phyloP scores from a whole-genome alignment of 2,329 filamentous ascomycete species.

The Madurella mycetomatis region DNA sequence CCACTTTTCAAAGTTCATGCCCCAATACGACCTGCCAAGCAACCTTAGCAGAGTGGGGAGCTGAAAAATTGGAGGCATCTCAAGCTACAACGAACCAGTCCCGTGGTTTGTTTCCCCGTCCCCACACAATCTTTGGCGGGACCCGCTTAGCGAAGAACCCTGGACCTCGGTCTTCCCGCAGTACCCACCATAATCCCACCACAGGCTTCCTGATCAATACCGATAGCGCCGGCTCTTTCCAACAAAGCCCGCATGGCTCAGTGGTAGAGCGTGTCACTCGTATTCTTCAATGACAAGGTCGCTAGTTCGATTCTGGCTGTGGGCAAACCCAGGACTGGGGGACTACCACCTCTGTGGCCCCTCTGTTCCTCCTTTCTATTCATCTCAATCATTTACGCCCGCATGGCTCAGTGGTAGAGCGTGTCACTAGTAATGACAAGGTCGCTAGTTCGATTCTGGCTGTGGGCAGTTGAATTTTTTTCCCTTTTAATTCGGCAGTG shows the following conservation, averaged over 20 bases:
- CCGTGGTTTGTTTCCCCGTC: background rate
- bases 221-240: background rate
- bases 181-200: background rate
- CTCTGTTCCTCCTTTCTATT: background rate
- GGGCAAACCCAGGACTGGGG: conserved; percentile 1
- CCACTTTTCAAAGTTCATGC: too few species aligned
- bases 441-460: conserved; percentile 14
- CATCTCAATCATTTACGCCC: background rate
- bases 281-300: conserved; percentile 6
- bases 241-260: conserved; percentile 21
- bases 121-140: background rate
- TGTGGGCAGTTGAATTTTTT: conserved; percentile 10
- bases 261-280: conserved; percentile 23
- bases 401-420: conserved; percentile 14
- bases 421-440: conserved; percentile 9
- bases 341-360: background rate
- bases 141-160: conserved; percentile 8
- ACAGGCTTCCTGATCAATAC: background rate
- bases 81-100: background rate
- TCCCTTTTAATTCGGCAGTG: background rate
- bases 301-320: conserved; percentile 16
- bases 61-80: too few species aligned
- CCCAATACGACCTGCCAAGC: too few species aligned
- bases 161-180: background rate
- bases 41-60: too few species aligned